Evolutionary conservation across 805 yeast species (phyloP).

Genomic region (Teunomyces pallodes): DNA sequence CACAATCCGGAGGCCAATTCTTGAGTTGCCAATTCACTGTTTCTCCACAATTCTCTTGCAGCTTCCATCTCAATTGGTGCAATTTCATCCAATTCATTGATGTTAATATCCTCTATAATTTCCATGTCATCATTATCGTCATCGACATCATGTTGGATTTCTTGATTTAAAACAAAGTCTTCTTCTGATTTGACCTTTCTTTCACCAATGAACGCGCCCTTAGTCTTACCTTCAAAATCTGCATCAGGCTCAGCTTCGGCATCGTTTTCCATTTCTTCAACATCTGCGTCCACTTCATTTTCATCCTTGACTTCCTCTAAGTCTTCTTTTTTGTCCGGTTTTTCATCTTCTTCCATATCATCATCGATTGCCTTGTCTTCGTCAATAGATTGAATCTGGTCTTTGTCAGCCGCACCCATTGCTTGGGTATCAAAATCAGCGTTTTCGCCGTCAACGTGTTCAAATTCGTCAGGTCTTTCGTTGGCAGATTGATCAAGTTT

Average conservation of each 20-base stretch:
- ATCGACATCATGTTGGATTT: constrained; percentile 15
- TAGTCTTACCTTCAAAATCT: constrained; percentile 48
- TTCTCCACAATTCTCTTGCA: constrained; percentile 77
- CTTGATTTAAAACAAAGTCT: constrained; percentile 19
- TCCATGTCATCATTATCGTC: constrained; percentile 15
- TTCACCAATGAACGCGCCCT: constrained; percentile 52
- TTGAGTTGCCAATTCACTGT: constrained; percentile 79
- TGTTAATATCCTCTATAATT: constrained; percentile 3
- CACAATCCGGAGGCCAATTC: constrained; percentile 84
- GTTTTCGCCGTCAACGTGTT: constrained; percentile 77
- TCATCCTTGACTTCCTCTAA: constrained; percentile 21
- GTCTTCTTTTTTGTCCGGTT: constrained; percentile 7
- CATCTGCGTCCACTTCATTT: constrained; percentile 15
- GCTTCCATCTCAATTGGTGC: constrained; percentile 58
- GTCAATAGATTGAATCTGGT: constrained; percentile 71
- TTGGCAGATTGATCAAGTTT: constrained; percentile 50
- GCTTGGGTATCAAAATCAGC: constrained; percentile 86
- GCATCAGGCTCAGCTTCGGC: constrained; percentile 36
- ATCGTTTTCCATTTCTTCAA: constrained; percentile 31
- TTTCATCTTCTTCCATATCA: constrained; percentile 27
- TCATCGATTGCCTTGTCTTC: constrained; percentile 83
- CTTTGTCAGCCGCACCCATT: constrained; percentile 82
- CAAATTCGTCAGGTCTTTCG: constrained; percentile 80
- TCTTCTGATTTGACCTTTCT: constrained; percentile 34
- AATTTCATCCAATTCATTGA: constrained; percentile 12